These are phyloP conservation scores for Paulownia fortunei DNA, from an alignment of 257 asterid species.

Conservation along the genomic window DNA sequence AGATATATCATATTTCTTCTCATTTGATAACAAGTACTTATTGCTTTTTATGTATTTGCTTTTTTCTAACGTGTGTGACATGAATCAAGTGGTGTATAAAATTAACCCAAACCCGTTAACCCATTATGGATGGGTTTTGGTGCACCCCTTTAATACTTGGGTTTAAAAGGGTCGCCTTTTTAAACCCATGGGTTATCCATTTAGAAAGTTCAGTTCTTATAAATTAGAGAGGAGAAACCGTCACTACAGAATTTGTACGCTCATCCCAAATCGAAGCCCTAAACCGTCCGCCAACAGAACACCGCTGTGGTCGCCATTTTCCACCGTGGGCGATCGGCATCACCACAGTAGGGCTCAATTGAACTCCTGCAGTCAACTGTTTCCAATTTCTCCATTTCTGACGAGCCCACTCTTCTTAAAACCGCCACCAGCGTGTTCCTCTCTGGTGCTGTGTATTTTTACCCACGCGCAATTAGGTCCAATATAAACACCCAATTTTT, in stretches of 20 bases:
- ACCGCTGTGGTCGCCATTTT: background rate
- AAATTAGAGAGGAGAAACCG: background rate
- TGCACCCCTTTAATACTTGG: too few species aligned
- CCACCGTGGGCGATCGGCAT: slow-evolving; percentile 14
- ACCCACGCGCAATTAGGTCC: background rate
- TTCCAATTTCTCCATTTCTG: background rate
- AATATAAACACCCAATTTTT: background rate
- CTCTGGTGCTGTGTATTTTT: background rate
- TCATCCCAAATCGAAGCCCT: slow-evolving; percentile 23
- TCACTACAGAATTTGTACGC: background rate
- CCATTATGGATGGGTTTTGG: background rate
- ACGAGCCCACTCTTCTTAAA: background rate
- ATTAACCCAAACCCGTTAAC: background rate
- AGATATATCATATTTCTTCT: too few species aligned
- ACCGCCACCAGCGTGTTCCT: slow-evolving; percentile 11
- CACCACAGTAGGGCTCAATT: slow-evolving; percentile 9
- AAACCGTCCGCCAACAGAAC: slow-evolving; percentile 11
- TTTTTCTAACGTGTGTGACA: too few species aligned
- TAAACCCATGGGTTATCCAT: background rate
- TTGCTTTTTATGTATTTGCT: too few species aligned
- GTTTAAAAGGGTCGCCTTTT: background rate
- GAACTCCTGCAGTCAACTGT: background rate
- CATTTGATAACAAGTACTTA: too few species aligned
- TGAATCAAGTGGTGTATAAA: background rate
- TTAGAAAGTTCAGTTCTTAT: background rate